Percentiles rank a stretch among this genome's conserved stretches.
phyloP scores from a whole-genome alignment of 352 stramenopile species.

The Globisporangium iwayamae region DNA sequence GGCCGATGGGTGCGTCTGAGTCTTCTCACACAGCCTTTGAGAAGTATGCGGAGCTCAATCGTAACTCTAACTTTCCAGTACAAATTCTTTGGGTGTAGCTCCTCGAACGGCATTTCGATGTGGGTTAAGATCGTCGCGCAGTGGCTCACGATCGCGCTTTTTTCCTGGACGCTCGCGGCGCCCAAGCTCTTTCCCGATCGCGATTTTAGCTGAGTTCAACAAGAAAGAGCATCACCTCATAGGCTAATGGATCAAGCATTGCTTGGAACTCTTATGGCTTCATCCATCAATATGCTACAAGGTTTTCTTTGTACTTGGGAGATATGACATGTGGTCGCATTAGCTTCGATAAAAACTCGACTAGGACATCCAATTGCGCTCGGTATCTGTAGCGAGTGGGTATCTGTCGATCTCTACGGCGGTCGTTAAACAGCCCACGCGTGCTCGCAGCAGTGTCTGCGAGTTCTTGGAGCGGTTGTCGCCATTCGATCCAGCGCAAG shows the following conservation, averaged over 20 bases:
- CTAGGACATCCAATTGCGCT: neutral
- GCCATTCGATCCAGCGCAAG: neutral
- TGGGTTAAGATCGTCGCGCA: slow-evolving; percentile 95
- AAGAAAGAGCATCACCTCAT: neutral
- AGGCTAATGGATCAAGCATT: too few species aligned
- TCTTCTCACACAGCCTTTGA: neutral
- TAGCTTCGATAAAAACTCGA: too few species aligned
- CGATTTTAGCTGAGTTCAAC: slow-evolving; percentile 68
- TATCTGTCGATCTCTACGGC: neutral
- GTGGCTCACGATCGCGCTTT: slow-evolving; percentile 92
- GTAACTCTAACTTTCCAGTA: too few species aligned
- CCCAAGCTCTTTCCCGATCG: slow-evolving; percentile 92
- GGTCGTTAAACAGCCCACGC: neutral
- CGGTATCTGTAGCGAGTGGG: neutral
- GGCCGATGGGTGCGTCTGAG: slow-evolving; percentile 46
- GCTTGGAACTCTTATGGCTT: too few species aligned
- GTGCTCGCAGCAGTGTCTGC: neutral
- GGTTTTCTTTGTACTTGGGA: too few species aligned
- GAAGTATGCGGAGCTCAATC: too few species aligned
- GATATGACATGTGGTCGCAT: too few species aligned
- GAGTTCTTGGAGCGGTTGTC: neutral
- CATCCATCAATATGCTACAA: too few species aligned
- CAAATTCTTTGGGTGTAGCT: slow-evolving; percentile 9
- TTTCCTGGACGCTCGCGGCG: slow-evolving; percentile 93
- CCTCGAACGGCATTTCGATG: slow-evolving; percentile 85